These are phyloP conservation scores for Wickerhamiella alocasiicola DNA, from an alignment of 805 yeast species.

Conservation along the genomic window DNA sequence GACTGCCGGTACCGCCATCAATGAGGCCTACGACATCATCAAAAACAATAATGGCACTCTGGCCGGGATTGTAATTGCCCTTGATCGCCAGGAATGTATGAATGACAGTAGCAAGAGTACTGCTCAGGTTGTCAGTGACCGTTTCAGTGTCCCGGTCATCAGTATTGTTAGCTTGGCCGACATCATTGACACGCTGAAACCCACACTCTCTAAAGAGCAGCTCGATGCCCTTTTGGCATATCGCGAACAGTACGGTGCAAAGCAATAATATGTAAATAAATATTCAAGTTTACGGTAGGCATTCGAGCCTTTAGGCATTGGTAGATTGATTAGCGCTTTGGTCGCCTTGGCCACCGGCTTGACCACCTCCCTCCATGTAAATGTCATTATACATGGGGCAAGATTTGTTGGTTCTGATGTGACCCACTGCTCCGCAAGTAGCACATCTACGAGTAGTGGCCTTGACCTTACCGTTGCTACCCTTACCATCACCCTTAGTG, in stretches of 20 bases:
- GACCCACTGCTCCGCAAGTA: conserved; percentile 91
- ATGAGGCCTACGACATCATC: conserved; percentile 82
- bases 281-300: background rate
- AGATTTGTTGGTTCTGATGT: conserved; percentile 78
- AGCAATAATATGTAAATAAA: background rate
- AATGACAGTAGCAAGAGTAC: conserved; percentile 62
- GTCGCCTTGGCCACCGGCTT: too few relatives aligned
- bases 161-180: conserved; percentile 68
- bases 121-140: conserved; percentile 62
- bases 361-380: conserved; percentile 23
- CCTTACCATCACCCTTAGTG: conserved; percentile 42
- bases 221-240: conserved; percentile 23
- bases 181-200: conserved; percentile 48
- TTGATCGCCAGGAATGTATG: conserved; percentile 86
- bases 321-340: too few relatives aligned
- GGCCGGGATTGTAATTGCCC: conserved; percentile 77
- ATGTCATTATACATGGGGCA: conserved; percentile 74
- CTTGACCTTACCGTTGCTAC: conserved; percentile 53
- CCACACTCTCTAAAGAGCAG: conserved; percentile 20
- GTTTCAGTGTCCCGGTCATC: conserved; percentile 69
- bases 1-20: conserved; percentile 97
- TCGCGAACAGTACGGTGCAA: conserved; percentile 24
- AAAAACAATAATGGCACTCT: conserved; percentile 54
- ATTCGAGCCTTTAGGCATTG: too few relatives aligned
- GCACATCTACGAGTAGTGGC: conserved; percentile 75